Percentiles rank a stretch among this genome's conserved stretches.
Evolutionary conservation across 305 asterid species (phyloP).

Genomic region (Fraxinus greggii): DNA sequence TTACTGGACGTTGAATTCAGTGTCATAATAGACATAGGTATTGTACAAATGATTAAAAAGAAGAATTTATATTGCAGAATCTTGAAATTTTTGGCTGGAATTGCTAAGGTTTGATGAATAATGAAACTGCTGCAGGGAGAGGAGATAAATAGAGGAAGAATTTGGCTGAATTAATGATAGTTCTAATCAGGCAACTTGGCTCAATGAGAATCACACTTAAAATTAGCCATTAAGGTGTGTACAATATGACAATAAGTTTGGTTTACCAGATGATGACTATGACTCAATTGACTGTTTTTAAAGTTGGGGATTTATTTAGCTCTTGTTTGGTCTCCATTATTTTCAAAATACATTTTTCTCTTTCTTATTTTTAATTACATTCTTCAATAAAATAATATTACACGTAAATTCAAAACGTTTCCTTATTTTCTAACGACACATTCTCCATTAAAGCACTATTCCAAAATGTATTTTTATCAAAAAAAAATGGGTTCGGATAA

Average conservation of each 20-base stretch:
- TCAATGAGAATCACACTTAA: conserved; percentile 14
- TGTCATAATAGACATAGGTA: conserved; percentile 47
- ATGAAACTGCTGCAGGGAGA: neutral
- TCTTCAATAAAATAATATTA: no score
- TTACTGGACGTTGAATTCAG: conserved; percentile 38
- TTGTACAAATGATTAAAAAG: conserved; percentile 6
- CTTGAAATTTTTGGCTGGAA: neutral
- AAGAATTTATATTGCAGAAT: neutral
- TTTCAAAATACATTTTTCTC: neutral
- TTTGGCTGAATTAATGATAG: conserved; percentile 12
- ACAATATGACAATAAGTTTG: neutral
- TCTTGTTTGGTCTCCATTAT: neutral
- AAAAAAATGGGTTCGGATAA: neutral
- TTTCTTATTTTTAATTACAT: neutral
- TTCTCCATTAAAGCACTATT: neutral
- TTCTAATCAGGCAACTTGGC: conserved; percentile 21
- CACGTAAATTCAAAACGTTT: no score
- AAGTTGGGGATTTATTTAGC: neutral
- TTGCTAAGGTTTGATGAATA: neutral
- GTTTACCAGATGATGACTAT: neutral
- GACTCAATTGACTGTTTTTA: conserved; percentile 29
- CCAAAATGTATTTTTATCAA: no score
- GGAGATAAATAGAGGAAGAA: conserved; percentile 8
- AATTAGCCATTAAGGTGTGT: neutral
- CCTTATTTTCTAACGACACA: neutral